Evolutionary conservation across 768 basidiomycete genomes (phyloP), one percentile per base, ranked within the genome.

Genomic region (Tylopilus sp.): DNA sequence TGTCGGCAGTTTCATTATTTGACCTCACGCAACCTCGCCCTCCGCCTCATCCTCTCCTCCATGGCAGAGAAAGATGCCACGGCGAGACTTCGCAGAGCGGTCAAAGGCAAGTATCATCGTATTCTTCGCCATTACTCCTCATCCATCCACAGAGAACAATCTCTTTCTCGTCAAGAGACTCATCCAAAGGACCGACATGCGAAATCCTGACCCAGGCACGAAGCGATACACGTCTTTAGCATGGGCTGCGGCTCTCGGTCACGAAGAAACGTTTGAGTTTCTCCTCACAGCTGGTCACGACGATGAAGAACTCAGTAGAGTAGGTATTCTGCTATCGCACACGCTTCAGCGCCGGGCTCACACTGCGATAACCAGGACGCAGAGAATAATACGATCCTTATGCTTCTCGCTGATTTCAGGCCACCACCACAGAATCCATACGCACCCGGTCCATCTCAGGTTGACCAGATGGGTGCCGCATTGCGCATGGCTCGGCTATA

Each of bases 201-300:
- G 95, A 21, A 98, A 98, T 72, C 85, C 92, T 10, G 95, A 98
- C 72, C 77, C 86, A 12, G 79, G 78, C 16, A 74, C 82, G 22
- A 81, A 81, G 58, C 80, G 91, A 9, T 87, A 87, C 66, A 97
- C 95, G 0, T 93, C 90, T 13, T 71, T 98, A 10, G 91, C 92
- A 6, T 98, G 92, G 93, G 85, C 94, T 3, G 93, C 93, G 21
- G 81, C 88, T 1, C 80, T 91, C 34, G 92, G 90, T 0, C 85
- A 91, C 55, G 87, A 95, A 64, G 94, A 96, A 66, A 93, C 91
- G 2, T 98, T 96, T 60, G 93, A 97, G 64, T 97, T 87, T 71
- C 76, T 98, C 50, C 75, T 96, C 48, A 81, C 77, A 57, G 83
- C 80, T 21, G 92, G 92, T 29, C 95, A 97, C 67, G 95, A 98